Base-by-base conservation (phyloP, 23 red algal genomes). In the Gracilaria gracilis region DNA sequence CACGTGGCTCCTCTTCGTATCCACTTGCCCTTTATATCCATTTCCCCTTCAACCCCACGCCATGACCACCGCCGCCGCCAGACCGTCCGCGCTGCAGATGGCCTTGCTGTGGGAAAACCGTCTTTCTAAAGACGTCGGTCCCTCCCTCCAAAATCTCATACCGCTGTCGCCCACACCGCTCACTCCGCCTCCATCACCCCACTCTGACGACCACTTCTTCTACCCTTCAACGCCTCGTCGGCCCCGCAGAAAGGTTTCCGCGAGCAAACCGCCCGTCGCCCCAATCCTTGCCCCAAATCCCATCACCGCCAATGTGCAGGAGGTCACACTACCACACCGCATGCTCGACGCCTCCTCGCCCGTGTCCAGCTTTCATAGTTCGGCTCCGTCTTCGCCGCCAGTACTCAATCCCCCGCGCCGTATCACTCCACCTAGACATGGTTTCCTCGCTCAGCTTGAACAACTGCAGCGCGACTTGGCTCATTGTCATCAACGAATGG, bases 21-120 rank as follows among this genome's bases (percentile, higher is more conserved):
- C n/a, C n/a, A n/a, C n/a, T n/a, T n/a, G 42, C 42, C 58, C 58
- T 9, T 17, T 9, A 17, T 64, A 17, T 29, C 58, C 15, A 4
- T n/a, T 64, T 64, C 58, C 4, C 6, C 27, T 35, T 21, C 33
- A 6, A n/a, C 4, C 28, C 17, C 7, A 17, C 59, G 28, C 62
- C 1, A 67, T 67, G 62, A 29, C 62, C 25, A 14, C 62, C 28
- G 7, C 62, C 33, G 27, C 27, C 9, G 14, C 62, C 25, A 29
- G 62, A 14, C 62, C 62, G 62, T 40, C 67, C 15, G 67, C 67
- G 7, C 16, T 23, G 67, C 67, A 73, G 67, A n/a, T 73, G 67
- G 33, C 67, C 31, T 40, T n/a, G 17, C 67, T 73, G 2, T 40
- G 67, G 33, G 34, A 73, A 73, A 39, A 8, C 4, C 67, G 67